These are phyloP conservation scores for Dalbergia cochinchinensis DNA, from an alignment of 306 rosid genomes.

Conservation along the genomic window DNA sequence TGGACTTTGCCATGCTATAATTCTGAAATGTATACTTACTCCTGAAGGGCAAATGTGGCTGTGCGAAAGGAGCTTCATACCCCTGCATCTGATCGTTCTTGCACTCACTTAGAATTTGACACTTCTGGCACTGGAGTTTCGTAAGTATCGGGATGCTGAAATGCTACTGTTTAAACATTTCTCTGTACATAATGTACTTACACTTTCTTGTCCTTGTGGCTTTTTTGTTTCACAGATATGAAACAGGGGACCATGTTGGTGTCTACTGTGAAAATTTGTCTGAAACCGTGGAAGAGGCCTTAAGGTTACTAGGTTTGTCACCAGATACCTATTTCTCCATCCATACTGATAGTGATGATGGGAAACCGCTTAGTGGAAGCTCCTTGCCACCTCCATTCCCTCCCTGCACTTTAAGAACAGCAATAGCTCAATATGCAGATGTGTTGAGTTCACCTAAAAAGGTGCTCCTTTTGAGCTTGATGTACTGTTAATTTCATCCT, in stretches of 20 bases:
- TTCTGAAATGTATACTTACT: conserved; percentile 51
- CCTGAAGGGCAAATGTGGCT: conserved; percentile 91
- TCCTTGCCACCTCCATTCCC: conserved; percentile 85
- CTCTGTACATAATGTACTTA: conserved; percentile 19
- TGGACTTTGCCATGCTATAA: conserved; percentile 23
- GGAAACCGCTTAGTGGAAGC: conserved; percentile 81
- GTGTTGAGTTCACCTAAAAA: conserved; percentile 91
- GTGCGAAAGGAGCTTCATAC: conserved; percentile 91
- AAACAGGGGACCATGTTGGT: conserved; percentile 99
- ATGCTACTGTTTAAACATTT: conserved; percentile 6
- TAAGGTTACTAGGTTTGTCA: conserved; percentile 70
- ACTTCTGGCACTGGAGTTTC: conserved; percentile 75
- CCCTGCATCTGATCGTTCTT: conserved; percentile 89
- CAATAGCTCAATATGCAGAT: conserved; percentile 83
- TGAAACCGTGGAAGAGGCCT: conserved; percentile 84
- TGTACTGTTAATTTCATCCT: conserved; percentile 3
- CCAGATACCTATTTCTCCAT: conserved; percentile 86
- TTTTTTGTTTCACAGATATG: conserved; percentile 69
- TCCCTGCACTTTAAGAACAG: conserved; percentile 79
- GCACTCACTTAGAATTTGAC: conserved; percentile 95
- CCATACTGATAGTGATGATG: conserved; percentile 82
- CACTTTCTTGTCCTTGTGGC: conserved; percentile 32
- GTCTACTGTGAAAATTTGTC: conserved; percentile 90
- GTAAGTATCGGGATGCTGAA: conserved; percentile 60
- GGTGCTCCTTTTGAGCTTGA: conserved; percentile 59